These are phyloP conservation scores for Henckelia pumila DNA, from an alignment of 257 asterid genomes.

Conservation along the genomic window DNA sequence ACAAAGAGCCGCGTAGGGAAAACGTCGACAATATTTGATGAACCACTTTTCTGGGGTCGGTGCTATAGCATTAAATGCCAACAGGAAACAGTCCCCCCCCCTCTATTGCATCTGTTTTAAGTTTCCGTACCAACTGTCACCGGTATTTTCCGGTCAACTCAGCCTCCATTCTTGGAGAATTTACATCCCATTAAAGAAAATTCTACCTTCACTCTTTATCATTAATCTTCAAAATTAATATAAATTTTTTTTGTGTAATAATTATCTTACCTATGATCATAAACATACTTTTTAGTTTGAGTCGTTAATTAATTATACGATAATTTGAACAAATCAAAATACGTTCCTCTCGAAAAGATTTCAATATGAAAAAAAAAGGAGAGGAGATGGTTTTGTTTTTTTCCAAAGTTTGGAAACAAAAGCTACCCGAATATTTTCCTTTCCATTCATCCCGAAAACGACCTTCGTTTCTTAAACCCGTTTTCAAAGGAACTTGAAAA, in stretches of 20 bases:
- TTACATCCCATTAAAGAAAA: not conserved
- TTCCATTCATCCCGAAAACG: not conserved
- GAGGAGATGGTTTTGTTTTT: no score
- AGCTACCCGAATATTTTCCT: not conserved
- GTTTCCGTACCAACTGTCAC: constrained; percentile 1
- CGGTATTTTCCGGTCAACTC: not conserved
- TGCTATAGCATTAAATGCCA: not conserved
- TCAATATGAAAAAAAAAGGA: no score
- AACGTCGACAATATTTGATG: not conserved
- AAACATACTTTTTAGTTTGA: no score
- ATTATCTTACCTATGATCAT: not conserved
- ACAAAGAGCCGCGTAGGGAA: not conserved
- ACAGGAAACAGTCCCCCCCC: not conserved
- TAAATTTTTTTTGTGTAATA: no score
- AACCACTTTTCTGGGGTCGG: not conserved
- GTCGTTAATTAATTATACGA: no score
- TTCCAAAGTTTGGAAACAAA: not conserved
- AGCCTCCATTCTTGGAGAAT: not conserved
- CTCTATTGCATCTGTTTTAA: not conserved
- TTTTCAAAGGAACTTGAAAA: not conserved
- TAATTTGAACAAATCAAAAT: no score
- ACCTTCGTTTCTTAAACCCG: no score
- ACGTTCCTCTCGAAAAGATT: not conserved
- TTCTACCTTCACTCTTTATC: not conserved
- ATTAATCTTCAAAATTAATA: not conserved